phyloP scores from a whole-genome alignment of 371 early-diverging fungal species.

The Mucor lusitanicus region DNA sequence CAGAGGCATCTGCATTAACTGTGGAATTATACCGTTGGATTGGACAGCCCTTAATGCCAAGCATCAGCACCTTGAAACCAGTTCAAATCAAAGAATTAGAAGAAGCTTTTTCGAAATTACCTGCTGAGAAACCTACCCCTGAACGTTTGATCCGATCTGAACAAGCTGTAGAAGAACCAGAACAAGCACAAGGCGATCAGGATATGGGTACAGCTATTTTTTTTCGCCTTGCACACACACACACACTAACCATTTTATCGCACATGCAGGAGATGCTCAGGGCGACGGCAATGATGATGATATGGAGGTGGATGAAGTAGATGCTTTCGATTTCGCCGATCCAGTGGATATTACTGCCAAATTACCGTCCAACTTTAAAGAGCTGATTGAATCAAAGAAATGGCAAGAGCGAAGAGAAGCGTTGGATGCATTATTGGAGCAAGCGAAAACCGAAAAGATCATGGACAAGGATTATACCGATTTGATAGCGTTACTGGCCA shows the following conservation, averaged over 20 bases:
- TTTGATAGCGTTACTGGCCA: conserved; percentile 79
- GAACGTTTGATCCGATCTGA: conserved; percentile 80
- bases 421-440: conserved; percentile 69
- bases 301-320: conserved; percentile 44
- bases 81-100: conserved; percentile 92
- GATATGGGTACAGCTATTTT: conserved; percentile 17
- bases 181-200: conserved; percentile 41
- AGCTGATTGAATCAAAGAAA: conserved; percentile 78
- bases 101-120: conserved; percentile 79
- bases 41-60: conserved; percentile 67
- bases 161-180: conserved; percentile 57
- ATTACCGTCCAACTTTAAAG: conserved; percentile 80
- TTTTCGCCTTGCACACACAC: too few relatives aligned
- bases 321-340: conserved; percentile 78
- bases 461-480: conserved; percentile 81
- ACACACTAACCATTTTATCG: neutral
- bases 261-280: conserved; percentile 10
- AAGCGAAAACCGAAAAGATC: conserved; percentile 78
- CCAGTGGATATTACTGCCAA: conserved; percentile 89
- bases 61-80: conserved; percentile 73
- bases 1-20: conserved; percentile 77
- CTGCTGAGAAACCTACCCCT: conserved; percentile 66
- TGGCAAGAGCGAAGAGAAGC: conserved; percentile 97
- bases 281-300: conserved; percentile 32
- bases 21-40: conserved; percentile 85